Evolutionary conservation across 768 basidiomycete species (phyloP), one percentile per base, ranked within the genome.

Genomic region (Trichaptum fuscoviolaceum): DNA sequence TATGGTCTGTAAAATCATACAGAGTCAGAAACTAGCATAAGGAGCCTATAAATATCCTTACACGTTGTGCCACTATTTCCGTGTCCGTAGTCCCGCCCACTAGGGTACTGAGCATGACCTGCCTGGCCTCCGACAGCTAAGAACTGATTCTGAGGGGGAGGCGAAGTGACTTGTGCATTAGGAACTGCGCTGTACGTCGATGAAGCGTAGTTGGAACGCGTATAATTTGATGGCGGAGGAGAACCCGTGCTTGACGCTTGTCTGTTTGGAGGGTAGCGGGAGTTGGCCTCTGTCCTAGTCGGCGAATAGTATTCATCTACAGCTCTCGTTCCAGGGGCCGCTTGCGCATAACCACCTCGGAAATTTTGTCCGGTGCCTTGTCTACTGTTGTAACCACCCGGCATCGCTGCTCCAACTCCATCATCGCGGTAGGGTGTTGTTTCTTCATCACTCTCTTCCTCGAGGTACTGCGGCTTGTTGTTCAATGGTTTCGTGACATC

Each of bases 261-360:
- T 73, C 24, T 74, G 75, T 69, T 68, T 15, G 75, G 64, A 1
- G 86, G 77, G 66, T 83, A 81, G 17, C 78, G 80, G 23, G 84
- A 79, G 71, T 83, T 81, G 1, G 78, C 74, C n/a, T 72, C 63
- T 67, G 68, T 68, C 60, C 72, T 75, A 20, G 80, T 72, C 24
- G 79, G 66, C 35, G 82, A 77, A 71, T 92, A 90, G 68, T 91
- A 93, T 24, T 90, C 89, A 71, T 93, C 92, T 7, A 93, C 81
- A 5, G 92, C 85, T 58, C 90, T 84, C 57, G 85, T 82, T 1
- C 92, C 92, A 18, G 79, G 75, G 5, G 87, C 77, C 24, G 83
- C 90, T 68, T 84, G 87, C 1, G 85, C 80, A 73, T 93, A 93
- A 7, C 90, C 90, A 64, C 80, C 81, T n/a, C 77, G 9, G 79